Evolutionary conservation across 2,329 filamentous ascomycete genomes (phyloP), one percentile per base, ranked within the genome.

Genomic region (Elsinoe australis): DNA sequence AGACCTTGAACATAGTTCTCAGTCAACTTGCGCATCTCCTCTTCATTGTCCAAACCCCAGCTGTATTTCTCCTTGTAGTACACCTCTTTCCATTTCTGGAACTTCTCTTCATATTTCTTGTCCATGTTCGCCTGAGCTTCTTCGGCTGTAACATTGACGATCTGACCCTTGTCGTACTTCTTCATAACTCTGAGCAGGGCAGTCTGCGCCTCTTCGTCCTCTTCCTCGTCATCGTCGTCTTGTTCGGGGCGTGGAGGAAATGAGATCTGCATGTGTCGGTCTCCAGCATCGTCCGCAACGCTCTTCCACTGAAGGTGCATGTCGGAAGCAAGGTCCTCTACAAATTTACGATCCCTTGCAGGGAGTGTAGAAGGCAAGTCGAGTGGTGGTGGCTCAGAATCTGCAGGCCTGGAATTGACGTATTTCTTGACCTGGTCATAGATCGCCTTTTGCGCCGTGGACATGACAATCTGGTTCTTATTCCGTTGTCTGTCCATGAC

Each of bases 1-100:
- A 98, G 71, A 52, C 92, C 92, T 67, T 98, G 87, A 5, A 98
- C 88, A 59, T 98, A 98, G 67, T 96, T 98, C 67, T 96, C 88
- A 19, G 87, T 84, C 52, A 98, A 73, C 54, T 84, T 82, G 47
- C 74, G 82, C 61, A 96, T 74, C 64, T 94, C 87, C 32, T 80
- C 80, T 55, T 90, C 83, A 58, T 87, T 83, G 39, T 87, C 83
- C 8, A 85, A 72, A 12, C 82, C 80, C 88, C 90, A 98, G 47
- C 84, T 84, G 56, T 95, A 95, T 64, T 96, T 98, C 49, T 80
- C 79, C 54, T 78, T 73, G 67, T 98, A 98, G 67, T 98, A 95
- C 52, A 85, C 82, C 64, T 94, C 83, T 71, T 95, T 98, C 92
- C 92, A 98, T 49, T 82, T 78, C 53, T 81, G 73, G 62, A 96